A percentile compares a stretch with the other conserved stretches of the same genome.
These are phyloP conservation scores for Auricularia auricula-judae DNA, from an alignment of 768 basidiomycete genomes.

Conservation along the genomic window DNA sequence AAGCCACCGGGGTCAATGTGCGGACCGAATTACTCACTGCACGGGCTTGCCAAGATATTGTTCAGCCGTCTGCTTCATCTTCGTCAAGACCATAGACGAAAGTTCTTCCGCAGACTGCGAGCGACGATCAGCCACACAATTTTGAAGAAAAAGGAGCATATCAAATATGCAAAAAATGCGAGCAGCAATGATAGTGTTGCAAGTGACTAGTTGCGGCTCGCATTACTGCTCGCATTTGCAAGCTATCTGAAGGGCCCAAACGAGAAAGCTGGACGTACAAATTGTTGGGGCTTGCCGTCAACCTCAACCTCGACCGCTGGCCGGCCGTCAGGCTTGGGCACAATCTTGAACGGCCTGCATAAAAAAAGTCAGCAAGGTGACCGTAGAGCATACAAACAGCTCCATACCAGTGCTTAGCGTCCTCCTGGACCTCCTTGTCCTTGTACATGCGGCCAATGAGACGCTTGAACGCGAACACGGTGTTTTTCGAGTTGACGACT, in stretches of 20 bases:
- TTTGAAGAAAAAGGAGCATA: too few relatives aligned
- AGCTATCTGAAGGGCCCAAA: slow-evolving; percentile 1
- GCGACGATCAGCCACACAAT: neutral
- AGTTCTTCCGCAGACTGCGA: slow-evolving; percentile 72
- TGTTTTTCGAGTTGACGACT: slow-evolving; percentile 90
- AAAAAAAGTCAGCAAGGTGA: neutral
- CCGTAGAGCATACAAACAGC: neutral
- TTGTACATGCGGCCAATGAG: slow-evolving; percentile 87
- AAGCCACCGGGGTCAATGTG: neutral
- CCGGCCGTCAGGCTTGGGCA: slow-evolving; percentile 58
- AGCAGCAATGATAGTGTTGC: too few relatives aligned
- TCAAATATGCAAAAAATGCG: too few relatives aligned
- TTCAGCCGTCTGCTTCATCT: slow-evolving; percentile 96
- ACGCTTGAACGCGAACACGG: slow-evolving; percentile 90
- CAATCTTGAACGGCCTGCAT: slow-evolving; percentile 70
- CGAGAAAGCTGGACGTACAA: slow-evolving; percentile 35
- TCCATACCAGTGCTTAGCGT: slow-evolving; percentile 70
- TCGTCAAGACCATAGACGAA: slow-evolving; percentile 77
- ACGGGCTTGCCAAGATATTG: slow-evolving; percentile 87
- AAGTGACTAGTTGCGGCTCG: too few relatives aligned
- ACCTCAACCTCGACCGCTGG: slow-evolving; percentile 81
- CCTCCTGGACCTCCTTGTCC: slow-evolving; percentile 89
- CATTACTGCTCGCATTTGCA: too few relatives aligned
- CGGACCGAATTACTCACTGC: slow-evolving; percentile 47
- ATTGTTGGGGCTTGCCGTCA: slow-evolving; percentile 70